Evolutionary conservation across 2,329 filamentous ascomycete genomes (phyloP), one percentile per base, ranked within the genome.

Genomic region (Phialophora macrospora): DNA sequence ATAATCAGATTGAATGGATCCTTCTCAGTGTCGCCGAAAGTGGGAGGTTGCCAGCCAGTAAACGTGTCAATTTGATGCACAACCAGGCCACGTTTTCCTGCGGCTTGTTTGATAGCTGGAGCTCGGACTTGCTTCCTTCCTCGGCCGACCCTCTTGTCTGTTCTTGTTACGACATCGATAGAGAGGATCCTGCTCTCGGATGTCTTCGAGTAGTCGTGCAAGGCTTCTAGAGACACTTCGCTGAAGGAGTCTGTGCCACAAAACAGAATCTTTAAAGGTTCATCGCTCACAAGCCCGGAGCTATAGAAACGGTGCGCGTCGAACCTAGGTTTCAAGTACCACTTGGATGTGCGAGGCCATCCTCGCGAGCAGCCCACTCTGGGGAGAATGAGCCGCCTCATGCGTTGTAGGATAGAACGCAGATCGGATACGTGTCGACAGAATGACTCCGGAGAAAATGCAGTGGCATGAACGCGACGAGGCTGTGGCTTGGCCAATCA

Each of bases 201-300:
- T 60, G 73, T 74, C 28, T 76, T 67, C 60, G 88, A 83, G 74
- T 92, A 89, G 4, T 79, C 74, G 72, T 89, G 77, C 38, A 99
- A 80, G 5, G 90, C 90, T 65, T 80, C 80, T 57, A 99, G 81
- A 1, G 92, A 92, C 60, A 85, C 85, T 73, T 90, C 90, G 80
- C 94, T 97, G 78, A 98, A 97, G 2, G 88, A 84, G 77, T 99
- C 95, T 2, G 94, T 95, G 68, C 95, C 95, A 79, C 93, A 98
- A 79, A 97, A 99, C 3, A 99, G 84, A 61, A 99, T 92, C 38
- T 88, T 85, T 34, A 99, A 82, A 2, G 92, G 90, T 17, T 83
- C 61, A 24, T 46, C 64, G 14, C 77, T 51, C 20, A 46, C 55
- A 11, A 32, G n/a, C 30, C 65, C 63, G 12, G 54, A 49, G 32